Percentiles rank a stretch among this genome's conserved stretches.
These are phyloP conservation scores for Apiotrichum domesticum DNA, from an alignment of 1,284 basidiomycete genomes.

Conservation along the genomic window DNA sequence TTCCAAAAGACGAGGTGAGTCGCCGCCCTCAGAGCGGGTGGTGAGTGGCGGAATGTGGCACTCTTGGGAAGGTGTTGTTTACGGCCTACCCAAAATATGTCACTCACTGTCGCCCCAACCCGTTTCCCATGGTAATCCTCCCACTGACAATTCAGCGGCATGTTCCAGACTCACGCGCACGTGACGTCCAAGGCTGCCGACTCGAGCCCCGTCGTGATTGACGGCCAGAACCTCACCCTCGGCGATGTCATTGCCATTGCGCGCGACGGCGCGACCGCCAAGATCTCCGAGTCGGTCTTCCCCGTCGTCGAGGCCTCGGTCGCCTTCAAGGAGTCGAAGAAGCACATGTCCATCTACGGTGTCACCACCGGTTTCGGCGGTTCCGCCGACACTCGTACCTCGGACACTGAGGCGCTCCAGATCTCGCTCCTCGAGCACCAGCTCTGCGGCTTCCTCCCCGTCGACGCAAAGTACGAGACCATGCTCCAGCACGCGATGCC, in stretches of 20 bases:
- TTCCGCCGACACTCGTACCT: conserved; percentile 17
- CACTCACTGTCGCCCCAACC: too few relatives aligned
- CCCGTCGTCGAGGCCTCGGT: conserved; percentile 13
- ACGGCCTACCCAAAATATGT: too few relatives aligned
- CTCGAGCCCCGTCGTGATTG: conserved; percentile 8
- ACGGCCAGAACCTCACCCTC: conserved; percentile 11
- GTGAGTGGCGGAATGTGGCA: too few relatives aligned
- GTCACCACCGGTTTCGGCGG: conserved; percentile 20
- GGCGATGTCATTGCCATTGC: conserved; percentile 19
- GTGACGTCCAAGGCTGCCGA: background rate
- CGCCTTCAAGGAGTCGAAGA: conserved; percentile 19
- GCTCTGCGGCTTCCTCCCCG: conserved; percentile 20
- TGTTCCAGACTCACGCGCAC: conserved; percentile 13
- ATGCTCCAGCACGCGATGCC: conserved; percentile 19
- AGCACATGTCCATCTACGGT: conserved; percentile 20
- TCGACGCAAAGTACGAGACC: conserved; percentile 12
- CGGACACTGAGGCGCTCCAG: conserved; percentile 18
- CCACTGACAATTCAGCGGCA: conserved; percentile 6
- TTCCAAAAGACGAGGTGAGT: conserved; percentile 1
- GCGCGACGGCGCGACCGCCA: conserved; percentile 12
- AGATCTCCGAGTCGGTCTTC: conserved; percentile 7
- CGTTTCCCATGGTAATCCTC: background rate
- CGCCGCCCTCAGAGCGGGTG: too few relatives aligned
- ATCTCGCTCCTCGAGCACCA: conserved; percentile 21
- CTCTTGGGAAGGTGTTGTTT: too few relatives aligned